Evolutionary conservation across 768 basidiomycete genomes (phyloP).

Genomic region (Tulasnella sp.): DNA sequence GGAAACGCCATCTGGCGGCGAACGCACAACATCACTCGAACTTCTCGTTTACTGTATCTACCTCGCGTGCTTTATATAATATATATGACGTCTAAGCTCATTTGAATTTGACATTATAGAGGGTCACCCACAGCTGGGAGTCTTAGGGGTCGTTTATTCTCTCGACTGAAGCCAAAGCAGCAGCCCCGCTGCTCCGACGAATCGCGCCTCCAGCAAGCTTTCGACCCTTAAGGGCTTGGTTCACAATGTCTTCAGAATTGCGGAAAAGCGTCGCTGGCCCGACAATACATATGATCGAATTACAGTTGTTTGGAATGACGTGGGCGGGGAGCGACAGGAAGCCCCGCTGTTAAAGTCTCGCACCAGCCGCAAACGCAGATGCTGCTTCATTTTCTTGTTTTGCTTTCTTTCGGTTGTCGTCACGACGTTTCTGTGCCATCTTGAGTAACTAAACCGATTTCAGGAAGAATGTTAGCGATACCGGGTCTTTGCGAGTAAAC

Average conservation of each 20-base stretch:
- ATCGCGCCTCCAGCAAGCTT: not conserved
- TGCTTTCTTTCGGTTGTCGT: constrained; percentile 23
- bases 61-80: no score
- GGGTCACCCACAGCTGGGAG: not conserved
- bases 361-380: not conserved
- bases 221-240: not conserved
- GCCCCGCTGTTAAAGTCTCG: not conserved
- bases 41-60: no score
- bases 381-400: not conserved
- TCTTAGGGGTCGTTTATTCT: not conserved
- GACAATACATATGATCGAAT: not conserved
- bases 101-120: no score
- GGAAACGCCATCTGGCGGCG: no score
- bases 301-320: not conserved
- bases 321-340: not conserved
- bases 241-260: not conserved
- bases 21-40: no score
- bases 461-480: not conserved
- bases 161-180: not conserved
- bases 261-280: not conserved
- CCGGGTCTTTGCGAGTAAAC: not conserved
- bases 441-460: constrained; percentile 31
- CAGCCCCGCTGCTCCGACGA: not conserved
- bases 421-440: constrained; percentile 33
- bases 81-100: no score